Base-by-base conservation (phyloP, 768 basidiomycete genomes). In the Heimioporus sp. region DNA sequence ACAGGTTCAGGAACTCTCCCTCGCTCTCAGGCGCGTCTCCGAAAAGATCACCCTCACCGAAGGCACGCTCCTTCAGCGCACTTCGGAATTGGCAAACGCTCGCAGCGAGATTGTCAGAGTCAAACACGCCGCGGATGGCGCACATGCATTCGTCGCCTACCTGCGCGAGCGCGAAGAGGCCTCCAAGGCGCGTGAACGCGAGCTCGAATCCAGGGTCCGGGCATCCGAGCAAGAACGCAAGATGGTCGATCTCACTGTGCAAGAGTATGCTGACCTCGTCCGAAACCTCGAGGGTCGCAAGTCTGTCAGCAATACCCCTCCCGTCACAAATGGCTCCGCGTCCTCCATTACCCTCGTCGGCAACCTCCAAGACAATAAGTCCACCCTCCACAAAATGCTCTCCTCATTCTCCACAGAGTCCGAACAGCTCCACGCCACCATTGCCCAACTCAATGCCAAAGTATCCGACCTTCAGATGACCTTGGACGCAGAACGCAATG, bases 221-320 rank as follows among this genome's bases (percentile, higher is more conserved):
- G 72, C 70, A 19, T 76, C 77, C 4, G 79, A 85, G 54, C 83
- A 87, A 63, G 79, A 85, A 54, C 69, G 73, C 32, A 76, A 73
- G 57, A 80, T 88, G 64, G 75, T 77, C 37, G 88, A 91, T 51
- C 63, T 78, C 30, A 84, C 82, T 5, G 77, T 91, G 15, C 73
- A 77, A 46, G 86, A 91, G 57, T 92, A 92, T 47, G 90, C 90
- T 0, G 81, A 81, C 52, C 77, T 92, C 13, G 90, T 91, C 12
- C 76, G 87, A 17, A 75, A 69, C 2, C 72, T 90, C 48, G 84
- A 89, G 59, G 74, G 76, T 16, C 73, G 76, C 52, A 65, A 65
- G 49, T 67, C 66, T 50, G 48, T 45, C n/a, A 51, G 59, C 37
- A 3, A 37, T 12, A 30, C 51, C 42, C 48, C 55, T 7, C 12